Conservation (phyloP, 306 rosid species). For the Bauhinia variegata region DNA sequence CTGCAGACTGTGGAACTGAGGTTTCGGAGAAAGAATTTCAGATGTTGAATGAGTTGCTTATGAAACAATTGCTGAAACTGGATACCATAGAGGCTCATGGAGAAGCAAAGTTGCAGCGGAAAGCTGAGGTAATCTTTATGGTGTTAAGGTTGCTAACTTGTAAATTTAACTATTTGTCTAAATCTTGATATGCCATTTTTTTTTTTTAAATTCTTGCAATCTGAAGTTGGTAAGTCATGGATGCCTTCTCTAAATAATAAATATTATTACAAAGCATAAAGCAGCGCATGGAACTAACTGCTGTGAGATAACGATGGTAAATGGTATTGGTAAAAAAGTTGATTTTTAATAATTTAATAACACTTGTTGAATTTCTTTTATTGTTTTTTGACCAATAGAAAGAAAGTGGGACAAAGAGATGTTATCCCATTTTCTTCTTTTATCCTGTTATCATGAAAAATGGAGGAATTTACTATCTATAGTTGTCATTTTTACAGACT, state of each 20-base stretch:
- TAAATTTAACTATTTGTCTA: constrained; percentile 17
- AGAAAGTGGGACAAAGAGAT: no score
- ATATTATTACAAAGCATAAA: constrained; percentile 7
- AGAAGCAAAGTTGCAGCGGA: constrained; percentile 78
- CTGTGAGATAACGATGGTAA: neutral
- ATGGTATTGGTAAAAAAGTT: no score
- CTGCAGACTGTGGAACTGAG: constrained; percentile 68
- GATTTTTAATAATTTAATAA: no score
- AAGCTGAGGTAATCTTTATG: constrained; percentile 66
- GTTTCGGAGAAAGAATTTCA: constrained; percentile 77
- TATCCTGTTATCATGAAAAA: neutral
- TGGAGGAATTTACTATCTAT: neutral
- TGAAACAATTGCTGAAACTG: constrained; percentile 82
- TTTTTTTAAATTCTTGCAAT: constrained; percentile 4
- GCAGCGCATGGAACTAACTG: constrained; percentile 2
- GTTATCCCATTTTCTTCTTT: neutral
- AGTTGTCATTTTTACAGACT: neutral
- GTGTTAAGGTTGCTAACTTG: constrained; percentile 1
- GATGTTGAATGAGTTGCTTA: constrained; percentile 71
- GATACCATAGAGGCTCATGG: constrained; percentile 89
- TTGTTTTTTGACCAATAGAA: no score
- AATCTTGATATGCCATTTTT: constrained; percentile 12
- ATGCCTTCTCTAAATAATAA: constrained; percentile 3
- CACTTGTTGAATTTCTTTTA: no score
- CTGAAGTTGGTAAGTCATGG: constrained; percentile 4